A percentile compares a stretch with the other conserved stretches of the same genome.
Conservation (phyloP, 345 rosid genomes). For the Corymbia maculata region DNA sequence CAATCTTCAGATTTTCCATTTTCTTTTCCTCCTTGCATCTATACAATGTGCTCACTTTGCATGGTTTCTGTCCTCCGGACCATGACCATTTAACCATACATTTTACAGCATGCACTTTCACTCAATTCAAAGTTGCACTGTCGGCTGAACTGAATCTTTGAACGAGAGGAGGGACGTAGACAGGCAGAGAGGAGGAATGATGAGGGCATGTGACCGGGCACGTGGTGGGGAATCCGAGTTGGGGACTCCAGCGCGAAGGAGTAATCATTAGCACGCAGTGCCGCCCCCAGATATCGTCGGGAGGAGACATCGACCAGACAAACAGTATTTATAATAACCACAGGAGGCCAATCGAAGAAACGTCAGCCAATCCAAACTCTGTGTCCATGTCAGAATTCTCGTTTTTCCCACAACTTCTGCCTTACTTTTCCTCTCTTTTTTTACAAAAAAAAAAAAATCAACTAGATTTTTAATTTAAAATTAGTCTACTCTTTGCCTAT, state of each 20-base stretch:
- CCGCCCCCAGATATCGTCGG: background rate
- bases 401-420: background rate
- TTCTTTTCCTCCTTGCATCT: background rate
- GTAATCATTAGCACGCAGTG: background rate
- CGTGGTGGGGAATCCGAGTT: background rate
- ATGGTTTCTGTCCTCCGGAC: background rate
- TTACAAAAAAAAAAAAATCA: background rate
- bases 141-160: background rate
- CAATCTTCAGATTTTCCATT: background rate
- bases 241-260: background rate
- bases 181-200: background rate
- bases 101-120: background rate
- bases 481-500: background rate
- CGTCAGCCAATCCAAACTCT: background rate
- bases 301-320: background rate
- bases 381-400: background rate
- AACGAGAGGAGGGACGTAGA: background rate
- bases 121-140: background rate
- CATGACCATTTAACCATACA: background rate
- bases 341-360: background rate
- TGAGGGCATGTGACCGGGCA: background rate
- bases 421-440: background rate
- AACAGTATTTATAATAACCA: background rate
- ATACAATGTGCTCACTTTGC: background rate
- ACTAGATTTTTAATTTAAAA: background rate